Conservation (phyloP, 352 stramenopile genomes). For the Pythium volutum region DNA sequence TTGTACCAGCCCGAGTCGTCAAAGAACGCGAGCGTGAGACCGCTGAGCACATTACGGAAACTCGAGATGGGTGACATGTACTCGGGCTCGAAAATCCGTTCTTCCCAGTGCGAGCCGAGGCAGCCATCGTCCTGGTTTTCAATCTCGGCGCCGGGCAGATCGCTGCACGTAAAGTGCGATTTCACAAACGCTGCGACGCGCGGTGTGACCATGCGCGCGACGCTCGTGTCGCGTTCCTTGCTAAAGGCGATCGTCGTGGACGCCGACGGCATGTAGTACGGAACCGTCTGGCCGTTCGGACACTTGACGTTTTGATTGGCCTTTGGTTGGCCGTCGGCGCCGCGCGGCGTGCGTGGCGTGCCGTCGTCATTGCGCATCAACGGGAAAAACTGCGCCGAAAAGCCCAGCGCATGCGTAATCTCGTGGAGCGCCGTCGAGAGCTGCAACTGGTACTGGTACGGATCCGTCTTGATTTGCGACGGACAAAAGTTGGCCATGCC, state of each 20-base stretch:
- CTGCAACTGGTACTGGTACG: slow-evolving; percentile 55
- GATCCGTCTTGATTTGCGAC: slow-evolving; percentile 49
- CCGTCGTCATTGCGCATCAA: slow-evolving; percentile 70
- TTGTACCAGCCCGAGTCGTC: slow-evolving; percentile 84
- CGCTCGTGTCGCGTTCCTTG: slow-evolving; percentile 45
- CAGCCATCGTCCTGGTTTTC: slow-evolving; percentile 75
- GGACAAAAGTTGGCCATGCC: slow-evolving; percentile 86
- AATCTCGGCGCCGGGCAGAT: slow-evolving; percentile 62
- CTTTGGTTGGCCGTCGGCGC: slow-evolving; percentile 37
- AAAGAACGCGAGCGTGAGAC: slow-evolving; percentile 76
- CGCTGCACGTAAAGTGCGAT: slow-evolving; percentile 62
- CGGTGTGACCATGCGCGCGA: slow-evolving; percentile 70
- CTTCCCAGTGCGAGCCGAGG: slow-evolving; percentile 81
- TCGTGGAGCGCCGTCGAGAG: slow-evolving; percentile 77
- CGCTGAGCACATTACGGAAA: slow-evolving; percentile 69
- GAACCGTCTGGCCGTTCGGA: slow-evolving; percentile 42
- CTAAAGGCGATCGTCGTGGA: slow-evolving; percentile 51
- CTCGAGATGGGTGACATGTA: slow-evolving; percentile 81
- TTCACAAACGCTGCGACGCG: slow-evolving; percentile 57
- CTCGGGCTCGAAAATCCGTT: slow-evolving; percentile 78
- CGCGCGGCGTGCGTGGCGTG: slow-evolving; percentile 57
- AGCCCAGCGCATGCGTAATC: slow-evolving; percentile 77
- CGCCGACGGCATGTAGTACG: slow-evolving; percentile 38
- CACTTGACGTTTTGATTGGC: slow-evolving; percentile 31
- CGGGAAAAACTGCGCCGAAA: slow-evolving; percentile 72